phyloP scores from a whole-genome alignment of 75 land plant species.

The Pinus tabuliformis region DNA sequence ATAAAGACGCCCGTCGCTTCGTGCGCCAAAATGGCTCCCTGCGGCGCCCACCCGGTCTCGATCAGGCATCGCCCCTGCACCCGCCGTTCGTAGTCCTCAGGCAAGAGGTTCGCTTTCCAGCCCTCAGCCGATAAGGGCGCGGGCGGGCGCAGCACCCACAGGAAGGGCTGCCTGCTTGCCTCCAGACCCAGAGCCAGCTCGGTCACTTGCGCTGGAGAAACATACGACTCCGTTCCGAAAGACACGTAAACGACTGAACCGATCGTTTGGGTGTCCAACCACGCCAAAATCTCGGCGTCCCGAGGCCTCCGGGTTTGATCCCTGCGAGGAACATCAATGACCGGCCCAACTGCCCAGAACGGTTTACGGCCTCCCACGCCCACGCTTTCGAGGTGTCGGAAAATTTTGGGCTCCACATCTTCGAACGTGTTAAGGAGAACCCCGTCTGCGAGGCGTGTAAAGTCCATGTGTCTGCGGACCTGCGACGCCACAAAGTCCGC shows the following conservation, averaged over 20 bases:
- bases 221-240: no score
- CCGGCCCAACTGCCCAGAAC: not conserved
- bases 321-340: not conserved
- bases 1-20: constrained; percentile 50
- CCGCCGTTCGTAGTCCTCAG: constrained; percentile 30
- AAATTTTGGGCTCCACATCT: not conserved
- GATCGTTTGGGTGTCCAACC: not conserved
- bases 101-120: constrained; percentile 23
- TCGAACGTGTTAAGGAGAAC: not conserved
- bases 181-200: constrained; percentile 23
- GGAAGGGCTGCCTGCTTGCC: constrained; percentile 6
- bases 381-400: not conserved
- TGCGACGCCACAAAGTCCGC: no score
- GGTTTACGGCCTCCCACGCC: not conserved
- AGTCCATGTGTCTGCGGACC: not conserved
- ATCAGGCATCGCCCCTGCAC: constrained; percentile 39
- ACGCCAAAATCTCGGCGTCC: constrained; percentile 2
- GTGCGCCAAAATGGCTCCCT: no score
- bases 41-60: constrained; percentile 20
- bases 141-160: constrained; percentile 31
- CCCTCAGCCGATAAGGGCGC: constrained; percentile 19
- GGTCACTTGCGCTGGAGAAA: constrained; percentile 6
- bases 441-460: not conserved
- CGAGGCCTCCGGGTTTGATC: not conserved
- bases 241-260: no score